Evolutionary conservation across 768 basidiomycete genomes (phyloP), one percentile per base, ranked within the genome.

Genomic region (Russula lepida): DNA sequence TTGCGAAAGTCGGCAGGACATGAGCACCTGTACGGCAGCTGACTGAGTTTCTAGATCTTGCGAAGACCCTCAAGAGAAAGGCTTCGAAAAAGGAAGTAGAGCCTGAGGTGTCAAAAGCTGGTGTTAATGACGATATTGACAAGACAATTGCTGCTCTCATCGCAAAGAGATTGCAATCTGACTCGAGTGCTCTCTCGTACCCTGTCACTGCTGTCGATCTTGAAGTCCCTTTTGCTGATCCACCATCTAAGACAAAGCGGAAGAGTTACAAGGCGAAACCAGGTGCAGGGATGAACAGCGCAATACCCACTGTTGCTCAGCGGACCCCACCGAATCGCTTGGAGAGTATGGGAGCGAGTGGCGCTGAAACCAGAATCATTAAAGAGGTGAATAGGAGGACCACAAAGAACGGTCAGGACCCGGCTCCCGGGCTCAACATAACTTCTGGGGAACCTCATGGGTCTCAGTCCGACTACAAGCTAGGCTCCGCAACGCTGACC

Each of bases 121-220:
- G 33, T 41, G 12, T 5, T 27, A n/a, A 28, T 39, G 61, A 58
- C 48, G 62, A 63, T 33, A 49, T 63, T 30, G 47, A 63, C 57
- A 63, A 54, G 46, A 63, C 62, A 12, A 63, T 63, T 21, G 23
- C 57, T 41, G 46, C 62, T n/a, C 48, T 63, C 41, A 47, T 63
- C 9, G 49, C 15, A 13, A 63, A 35, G 46, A 54, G 30, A 43
- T 32, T 43, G 28, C 56, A 54, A 19, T 39, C 39, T 28, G 37
- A 44, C 30, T 5, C 30, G 44, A 27, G 19, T 4, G 1, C 30
- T 13, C 27, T 19, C 15, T 49, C 33, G 44, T 47, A 33, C 11
- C 15, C 32, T 54, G 27, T 11, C 28, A 19, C 28, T 8, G 23
- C 51, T 12, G 25, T 35, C 7, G 35, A 21, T 28, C 23, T 12